Evolutionary conservation across 2,329 filamentous ascomycete species (phyloP), one percentile per base, ranked within the genome.

Genomic region (Calonectria honghensis): DNA sequence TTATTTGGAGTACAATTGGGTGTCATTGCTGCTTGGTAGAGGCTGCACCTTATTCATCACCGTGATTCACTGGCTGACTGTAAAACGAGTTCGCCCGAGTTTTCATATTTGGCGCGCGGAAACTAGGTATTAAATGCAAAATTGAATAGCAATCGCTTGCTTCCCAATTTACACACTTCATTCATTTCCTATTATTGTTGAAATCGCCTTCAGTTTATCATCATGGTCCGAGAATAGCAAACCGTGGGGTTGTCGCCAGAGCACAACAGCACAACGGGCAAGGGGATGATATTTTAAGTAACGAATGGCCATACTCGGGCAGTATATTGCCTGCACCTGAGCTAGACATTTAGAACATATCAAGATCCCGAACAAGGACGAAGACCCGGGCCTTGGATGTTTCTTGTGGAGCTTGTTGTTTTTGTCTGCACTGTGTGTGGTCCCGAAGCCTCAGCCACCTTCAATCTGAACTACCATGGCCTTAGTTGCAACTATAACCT

Each of bases 321-420:
- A 37, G 39, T 27, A 27, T 37, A 29, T 20, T 29, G 24, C 27
- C 35, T 29, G 6, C n/a, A 6, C 24, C n/a, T 14, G 57, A 63
- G 14, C 6, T 41, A 24, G 20, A 1, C 24, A 48, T 24, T 24
- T 48, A 24, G 45, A 48, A 24, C 45, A 48, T 3, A 20, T 18
- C 35, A 41, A 24, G 70, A 72, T 32, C 41, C n/a, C 1, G 32
- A 39, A 75, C 6, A 65, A 78, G 29, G 75, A 73, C 35, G 72
- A 80, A 27, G 67, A 74, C 6, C 73, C 79, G 4, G 76, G 81
- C 67, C 80, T 83, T 72, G 78, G 77, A n/a, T 81, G 80, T 39
- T 82, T 79, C 24, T 14, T 81, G 57, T 82, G 79, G 50, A 50
- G 78, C 76, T 64, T n/a, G 6, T 45, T 41, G 13, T 66, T 48